Base-by-base conservation (phyloP, 1,139 yeast species). In the Blastobotrys capitulatus region DNA sequence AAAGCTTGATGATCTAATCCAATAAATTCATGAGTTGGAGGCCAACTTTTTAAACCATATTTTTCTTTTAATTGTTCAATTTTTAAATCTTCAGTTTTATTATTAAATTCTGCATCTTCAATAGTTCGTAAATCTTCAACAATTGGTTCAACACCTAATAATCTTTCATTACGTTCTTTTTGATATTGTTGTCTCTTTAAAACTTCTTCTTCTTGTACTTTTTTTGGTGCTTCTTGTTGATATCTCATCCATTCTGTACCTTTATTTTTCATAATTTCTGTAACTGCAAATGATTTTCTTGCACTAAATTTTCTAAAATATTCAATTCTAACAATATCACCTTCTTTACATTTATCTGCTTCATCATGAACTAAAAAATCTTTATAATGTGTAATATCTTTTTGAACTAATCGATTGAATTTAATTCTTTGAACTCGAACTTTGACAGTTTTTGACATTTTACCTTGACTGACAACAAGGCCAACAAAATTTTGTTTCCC, bases 351-450 rank as follows among this genome's bases (percentile, higher is more conserved):
- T 48, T 88, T 76, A 64, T 86, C 82, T 40, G 87, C 90, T 72
- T 92, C 96, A 66, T 92, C 98, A 67, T 92, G 98, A 20, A 88
- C 97, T 55, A 90, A 73, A 67, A 80, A 89, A 64, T 88, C 95
- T 62, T 86, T 86, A 71, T 90, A 80, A 60, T 78, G 81, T 62
- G 86, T 72, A 54, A 86, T 77, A 59, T 87, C 89, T 69, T 72
- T 62, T 51, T 61, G 60, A 35, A 55, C 54, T 18, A 56, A 52
- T 22, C 60, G 57, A 52, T 60, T 58, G 54, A 54, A 59, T 49
- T 59, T 58, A 39, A 54, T 44, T 44, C 66, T 63, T 65, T 85
- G 86, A 41, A 92, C 92, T 53, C 96, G 79, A 54, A 92, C 97
- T 73, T 89, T 90, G 57, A 92, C 90, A 56, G 97, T 90, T 74